These are phyloP conservation scores for Coniochaeta sp. DNA, from an alignment of 2,329 filamentous ascomycete genomes.

Conservation along the genomic window DNA sequence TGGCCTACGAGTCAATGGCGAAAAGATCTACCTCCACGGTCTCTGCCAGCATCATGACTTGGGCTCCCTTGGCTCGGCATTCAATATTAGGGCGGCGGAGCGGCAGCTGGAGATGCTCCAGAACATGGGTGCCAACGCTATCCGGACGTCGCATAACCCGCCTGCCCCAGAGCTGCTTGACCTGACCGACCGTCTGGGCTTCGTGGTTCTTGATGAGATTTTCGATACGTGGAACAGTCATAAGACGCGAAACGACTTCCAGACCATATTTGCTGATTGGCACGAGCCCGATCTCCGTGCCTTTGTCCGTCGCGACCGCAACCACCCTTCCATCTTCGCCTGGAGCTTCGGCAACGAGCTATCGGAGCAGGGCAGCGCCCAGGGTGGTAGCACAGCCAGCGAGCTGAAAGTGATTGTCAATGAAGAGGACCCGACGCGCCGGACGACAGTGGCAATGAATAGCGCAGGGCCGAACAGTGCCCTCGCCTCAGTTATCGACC, in stretches of 20 bases:
- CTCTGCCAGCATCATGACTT: constrained; percentile 44
- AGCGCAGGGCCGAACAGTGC: constrained; percentile 28
- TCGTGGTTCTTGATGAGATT: constrained; percentile 45
- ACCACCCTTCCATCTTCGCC: constrained; percentile 42
- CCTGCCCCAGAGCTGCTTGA: constrained; percentile 42
- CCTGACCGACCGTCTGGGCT: constrained; percentile 38
- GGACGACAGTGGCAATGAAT: constrained; percentile 38
- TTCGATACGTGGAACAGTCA: constrained; percentile 42
- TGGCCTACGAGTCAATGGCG: constrained; percentile 38
- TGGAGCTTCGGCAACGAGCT: constrained; percentile 51
- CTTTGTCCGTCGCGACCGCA: constrained; percentile 45
- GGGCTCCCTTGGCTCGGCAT: constrained; percentile 40
- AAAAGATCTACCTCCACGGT: constrained; percentile 35
- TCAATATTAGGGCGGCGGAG: constrained; percentile 38
- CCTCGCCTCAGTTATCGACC: constrained; percentile 33
- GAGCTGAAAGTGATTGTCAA: constrained; percentile 31
- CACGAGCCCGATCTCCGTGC: constrained; percentile 42
- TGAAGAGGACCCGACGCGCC: constrained; percentile 39
- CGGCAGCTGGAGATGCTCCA: constrained; percentile 40
- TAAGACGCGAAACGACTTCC: constrained; percentile 41
- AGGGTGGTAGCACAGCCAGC: constrained; percentile 22
- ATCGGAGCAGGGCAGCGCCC: constrained; percentile 31
- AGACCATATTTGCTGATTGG: constrained; percentile 44
- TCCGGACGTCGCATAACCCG: constrained; percentile 46
- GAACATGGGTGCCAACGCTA: constrained; percentile 40